phyloP scores from a whole-genome alignment of 306 rosid genomes.

The Inga oerstediana region DNA sequence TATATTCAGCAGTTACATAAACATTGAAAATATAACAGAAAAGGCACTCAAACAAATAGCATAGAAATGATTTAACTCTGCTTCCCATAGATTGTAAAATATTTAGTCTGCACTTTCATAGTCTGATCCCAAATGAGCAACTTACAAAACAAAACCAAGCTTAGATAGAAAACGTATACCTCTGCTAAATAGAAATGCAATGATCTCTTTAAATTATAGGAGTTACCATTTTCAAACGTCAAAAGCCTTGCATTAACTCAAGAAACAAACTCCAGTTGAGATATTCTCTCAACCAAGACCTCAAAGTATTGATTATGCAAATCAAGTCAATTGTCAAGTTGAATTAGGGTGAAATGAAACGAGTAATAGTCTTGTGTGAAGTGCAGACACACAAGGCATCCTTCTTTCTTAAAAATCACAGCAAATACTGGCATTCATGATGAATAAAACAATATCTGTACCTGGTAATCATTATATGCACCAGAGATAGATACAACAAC shows the following conservation, averaged over 20 bases:
- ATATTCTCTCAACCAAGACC: conserved; percentile 6
- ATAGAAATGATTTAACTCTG: not conserved
- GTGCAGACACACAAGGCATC: conserved; percentile 26
- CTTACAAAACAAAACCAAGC: conserved; percentile 1
- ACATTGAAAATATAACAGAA: conserved; percentile 18
- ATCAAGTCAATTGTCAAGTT: conserved; percentile 26
- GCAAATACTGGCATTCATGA: conserved; percentile 7
- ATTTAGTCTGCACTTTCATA: not conserved
- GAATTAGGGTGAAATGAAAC: not conserved
- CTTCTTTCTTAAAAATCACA: conserved; percentile 10
- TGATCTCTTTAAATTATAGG: conserved; percentile 25
- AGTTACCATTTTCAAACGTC: not conserved
- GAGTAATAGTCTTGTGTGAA: conserved; percentile 14
- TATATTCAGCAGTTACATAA: conserved; percentile 28
- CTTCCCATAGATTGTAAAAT: not conserved
- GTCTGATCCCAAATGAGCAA: conserved; percentile 13
- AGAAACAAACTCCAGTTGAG: not conserved
- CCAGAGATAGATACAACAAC: conserved; percentile 92
- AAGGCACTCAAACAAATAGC: conserved; percentile 4
- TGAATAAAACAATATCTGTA: conserved; percentile 32
- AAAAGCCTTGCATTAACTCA: conserved; percentile 7
- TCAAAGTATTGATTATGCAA: conserved; percentile 17
- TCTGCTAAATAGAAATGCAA: conserved; percentile 6
- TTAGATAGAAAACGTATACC: not conserved
- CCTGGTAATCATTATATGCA: conserved; percentile 93